Base-by-base conservation (phyloP, 306 rosid genomes). In the Quercus aquifolioides region DNA sequence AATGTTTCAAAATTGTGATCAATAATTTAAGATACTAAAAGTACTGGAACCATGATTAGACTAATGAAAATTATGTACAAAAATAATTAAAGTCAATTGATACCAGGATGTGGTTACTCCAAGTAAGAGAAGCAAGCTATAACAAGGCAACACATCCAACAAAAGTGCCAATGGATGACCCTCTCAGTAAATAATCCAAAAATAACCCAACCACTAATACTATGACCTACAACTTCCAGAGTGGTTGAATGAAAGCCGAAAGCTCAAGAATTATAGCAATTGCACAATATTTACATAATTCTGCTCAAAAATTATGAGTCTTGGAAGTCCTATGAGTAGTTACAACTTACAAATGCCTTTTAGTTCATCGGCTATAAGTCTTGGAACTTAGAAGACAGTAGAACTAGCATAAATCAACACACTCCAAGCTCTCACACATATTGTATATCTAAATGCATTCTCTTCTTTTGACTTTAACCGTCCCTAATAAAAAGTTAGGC, bases 1-100 rank as follows among this genome's bases (percentile, higher is more conserved):
- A 38, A 76, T 54, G 65, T 54, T 26, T 56, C 69, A 58, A 78
- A 71, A 80, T 46, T 21, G 30, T 9, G 28, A 69, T 55, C 41
- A 67, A 1, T 21, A 68, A 21, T 12, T 52, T 58, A 52, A 38
- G 63, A 28, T 9, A 15, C 78, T 64, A 28, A 64, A 28, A 55
- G 65, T 51, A 28, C 31, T 31, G n/a, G 59, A 65, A 1, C 56
- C 60, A 57, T 13, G 70, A 84, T 74, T 63, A 63, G 11, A 63
- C 18, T 28, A 10, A 14, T 5, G 43, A 28, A 63, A 63, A 63
- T 28, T 21, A 28, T 28, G 69, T 2, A 15, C 4, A 3, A 17
- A 4, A 31, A 65, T 2, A 33, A 65, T 12, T 18, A 65, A 1
- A 10, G 35, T 65, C 33, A 20, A 30, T 6, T 17, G 63, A 31